phyloP scores from a whole-genome alignment of 768 basidiomycete species.

The Boletus pseudo-olivaceus region DNA sequence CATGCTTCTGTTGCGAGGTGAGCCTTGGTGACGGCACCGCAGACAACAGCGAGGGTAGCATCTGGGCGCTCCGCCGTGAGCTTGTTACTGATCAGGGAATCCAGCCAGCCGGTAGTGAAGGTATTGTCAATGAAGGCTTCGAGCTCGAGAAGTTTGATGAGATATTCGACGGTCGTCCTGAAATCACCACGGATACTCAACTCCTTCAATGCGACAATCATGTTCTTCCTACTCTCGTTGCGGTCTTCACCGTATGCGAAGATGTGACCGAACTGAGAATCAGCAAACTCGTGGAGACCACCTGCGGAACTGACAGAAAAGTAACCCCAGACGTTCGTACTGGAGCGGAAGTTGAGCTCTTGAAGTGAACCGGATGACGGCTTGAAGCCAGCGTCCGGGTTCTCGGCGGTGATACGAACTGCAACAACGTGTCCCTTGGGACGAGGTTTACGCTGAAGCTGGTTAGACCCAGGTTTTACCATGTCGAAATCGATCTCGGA shows the following conservation, averaged over 20 bases:
- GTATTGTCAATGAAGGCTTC: constrained; percentile 97
- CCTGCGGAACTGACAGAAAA: constrained; percentile 96
- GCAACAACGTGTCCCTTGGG: constrained; percentile 99
- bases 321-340: constrained; percentile 99
- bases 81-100: constrained; percentile 93
- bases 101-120: constrained; percentile 98
- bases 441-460: constrained; percentile 88
- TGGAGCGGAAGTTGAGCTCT: constrained; percentile 98
- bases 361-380: constrained; percentile 96
- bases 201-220: constrained; percentile 99
- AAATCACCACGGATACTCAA: constrained; percentile 98
- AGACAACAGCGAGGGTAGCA: constrained; percentile 86
- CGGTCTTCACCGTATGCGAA: constrained; percentile 99
- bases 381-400: constrained; percentile 99
- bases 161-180: constrained; percentile 96
- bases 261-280: constrained; percentile 99
- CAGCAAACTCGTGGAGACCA: constrained; percentile 97
- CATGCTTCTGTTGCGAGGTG: constrained; percentile 87
- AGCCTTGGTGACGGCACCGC: constrained; percentile 94
- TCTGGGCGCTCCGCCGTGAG: constrained; percentile 98
- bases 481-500: constrained; percentile 98
- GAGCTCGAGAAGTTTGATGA: constrained; percentile 95
- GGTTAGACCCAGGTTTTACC: constrained; percentile 79
- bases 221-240: constrained; percentile 93
- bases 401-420: constrained; percentile 98